Conservation (phyloP, 768 basidiomycete genomes). For the Krasilnikovozyma curviuscula region DNA sequence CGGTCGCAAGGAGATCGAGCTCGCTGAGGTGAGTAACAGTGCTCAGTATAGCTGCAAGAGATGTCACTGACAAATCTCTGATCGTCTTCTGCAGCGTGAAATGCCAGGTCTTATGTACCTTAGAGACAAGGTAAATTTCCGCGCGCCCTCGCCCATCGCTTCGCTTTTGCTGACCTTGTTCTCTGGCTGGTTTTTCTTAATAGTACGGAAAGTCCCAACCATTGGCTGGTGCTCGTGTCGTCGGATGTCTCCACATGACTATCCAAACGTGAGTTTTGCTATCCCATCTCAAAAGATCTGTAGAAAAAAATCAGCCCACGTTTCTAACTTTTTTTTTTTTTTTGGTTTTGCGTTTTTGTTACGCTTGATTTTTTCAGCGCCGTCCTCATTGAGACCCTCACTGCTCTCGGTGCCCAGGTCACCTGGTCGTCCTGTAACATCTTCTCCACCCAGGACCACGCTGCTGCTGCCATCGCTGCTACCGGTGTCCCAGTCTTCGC, state of each 20-base stretch:
- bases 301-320: background rate
- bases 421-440: constrained; percentile 99
- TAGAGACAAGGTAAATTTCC: constrained; percentile 50
- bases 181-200: constrained; percentile 12
- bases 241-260: constrained; percentile 88
- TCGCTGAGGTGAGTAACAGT: constrained; percentile 44
- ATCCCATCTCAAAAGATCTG: background rate
- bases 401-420: constrained; percentile 85
- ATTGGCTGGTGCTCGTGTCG: constrained; percentile 83
- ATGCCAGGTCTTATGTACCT: constrained; percentile 59
- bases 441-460: constrained; percentile 99
- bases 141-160: background rate
- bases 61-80: constrained; percentile 31
- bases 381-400: constrained; percentile 94
- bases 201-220: constrained; percentile 66
- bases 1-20: constrained; percentile 97
- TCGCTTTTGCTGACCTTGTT: background rate
- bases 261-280: constrained; percentile 10
- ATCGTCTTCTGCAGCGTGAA: constrained; percentile 5
- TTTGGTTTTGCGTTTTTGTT: background rate
- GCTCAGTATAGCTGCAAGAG: constrained; percentile 25
- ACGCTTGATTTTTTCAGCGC: constrained; percentile 32
- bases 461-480: constrained; percentile 91
- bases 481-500: constrained; percentile 97
- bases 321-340: background rate